Evolutionary conservation across 1,139 yeast genomes (phyloP).

Genomic region (Candida sp.): DNA sequence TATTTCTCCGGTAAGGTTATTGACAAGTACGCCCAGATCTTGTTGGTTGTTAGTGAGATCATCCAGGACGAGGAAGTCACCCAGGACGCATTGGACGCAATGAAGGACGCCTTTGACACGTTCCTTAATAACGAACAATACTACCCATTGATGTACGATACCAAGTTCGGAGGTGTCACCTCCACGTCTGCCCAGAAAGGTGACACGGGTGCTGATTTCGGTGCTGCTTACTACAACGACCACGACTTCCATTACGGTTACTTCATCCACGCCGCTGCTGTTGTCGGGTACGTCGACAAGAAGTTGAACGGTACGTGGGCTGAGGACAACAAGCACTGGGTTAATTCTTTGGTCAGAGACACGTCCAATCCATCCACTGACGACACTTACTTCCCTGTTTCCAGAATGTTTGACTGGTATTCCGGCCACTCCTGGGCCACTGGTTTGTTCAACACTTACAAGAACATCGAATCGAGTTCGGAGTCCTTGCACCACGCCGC

Average conservation of each 20-base stretch:
- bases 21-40: slow-evolving; percentile 76
- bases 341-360: slow-evolving; percentile 54
- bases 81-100: slow-evolving; percentile 43
- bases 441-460: slow-evolving; percentile 69
- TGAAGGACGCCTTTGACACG: slow-evolving; percentile 57
- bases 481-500: slow-evolving; percentile 84
- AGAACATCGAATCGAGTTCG: slow-evolving; percentile 79
- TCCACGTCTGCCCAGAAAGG: slow-evolving; percentile 60
- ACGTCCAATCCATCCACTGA: slow-evolving; percentile 72
- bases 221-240: slow-evolving; percentile 74
- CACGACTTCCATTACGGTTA: slow-evolving; percentile 88
- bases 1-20: slow-evolving; percentile 74
- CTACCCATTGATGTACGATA: slow-evolving; percentile 71
- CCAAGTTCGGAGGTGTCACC: slow-evolving; percentile 69
- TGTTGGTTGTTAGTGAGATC: slow-evolving; percentile 65
- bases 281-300: slow-evolving; percentile 67
- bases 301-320: slow-evolving; percentile 61
- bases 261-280: slow-evolving; percentile 78
- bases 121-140: slow-evolving; percentile 56
- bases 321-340: slow-evolving; percentile 49
- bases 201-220: slow-evolving; percentile 51
- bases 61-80: slow-evolving; percentile 58
- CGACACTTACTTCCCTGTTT: slow-evolving; percentile 75
- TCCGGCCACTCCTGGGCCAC: slow-evolving; percentile 89
- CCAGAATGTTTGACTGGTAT: slow-evolving; percentile 80